These are phyloP conservation scores for Saccharomycopsis sp. DNA, from an alignment of 805 yeast genomes.

Conservation along the genomic window DNA sequence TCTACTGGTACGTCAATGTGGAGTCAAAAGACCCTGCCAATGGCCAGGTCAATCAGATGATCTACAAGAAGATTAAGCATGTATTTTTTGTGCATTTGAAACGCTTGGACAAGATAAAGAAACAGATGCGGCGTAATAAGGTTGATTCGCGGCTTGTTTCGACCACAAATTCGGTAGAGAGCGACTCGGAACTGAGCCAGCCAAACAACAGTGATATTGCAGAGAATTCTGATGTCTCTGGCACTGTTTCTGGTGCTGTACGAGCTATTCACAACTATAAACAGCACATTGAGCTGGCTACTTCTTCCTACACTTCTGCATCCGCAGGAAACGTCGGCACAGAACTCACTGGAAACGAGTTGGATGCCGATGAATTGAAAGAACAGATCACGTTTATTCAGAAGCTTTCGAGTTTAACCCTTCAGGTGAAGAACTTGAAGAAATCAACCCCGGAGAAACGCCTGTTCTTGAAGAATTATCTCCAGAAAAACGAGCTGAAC, in stretches of 20 bases:
- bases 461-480: slow-evolving; percentile 49
- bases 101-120: slow-evolving; percentile 1
- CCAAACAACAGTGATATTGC: neutral
- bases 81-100: slow-evolving; percentile 34
- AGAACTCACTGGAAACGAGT: slow-evolving; percentile 25
- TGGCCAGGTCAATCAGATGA: slow-evolving; percentile 22
- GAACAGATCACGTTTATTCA: slow-evolving; percentile 65
- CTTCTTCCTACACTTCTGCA: neutral
- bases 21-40: slow-evolving; percentile 67
- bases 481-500: slow-evolving; percentile 35
- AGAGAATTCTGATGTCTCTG: neutral
- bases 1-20: slow-evolving; percentile 89
- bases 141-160: slow-evolving; percentile 13
- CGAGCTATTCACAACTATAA: neutral
- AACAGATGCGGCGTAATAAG: slow-evolving; percentile 1
- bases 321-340: neutral
- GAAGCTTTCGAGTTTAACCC: slow-evolving; percentile 58
- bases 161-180: slow-evolving; percentile 13
- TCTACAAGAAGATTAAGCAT: slow-evolving; percentile 40
- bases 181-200: slow-evolving; percentile 4
- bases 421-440: slow-evolving; percentile 53
- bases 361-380: slow-evolving; percentile 18
- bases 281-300: neutral
- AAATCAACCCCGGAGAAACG: slow-evolving; percentile 73
- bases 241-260: neutral